Conservation (phyloP, 179 eudicot genomes). For the Camellia oleifera region DNA sequence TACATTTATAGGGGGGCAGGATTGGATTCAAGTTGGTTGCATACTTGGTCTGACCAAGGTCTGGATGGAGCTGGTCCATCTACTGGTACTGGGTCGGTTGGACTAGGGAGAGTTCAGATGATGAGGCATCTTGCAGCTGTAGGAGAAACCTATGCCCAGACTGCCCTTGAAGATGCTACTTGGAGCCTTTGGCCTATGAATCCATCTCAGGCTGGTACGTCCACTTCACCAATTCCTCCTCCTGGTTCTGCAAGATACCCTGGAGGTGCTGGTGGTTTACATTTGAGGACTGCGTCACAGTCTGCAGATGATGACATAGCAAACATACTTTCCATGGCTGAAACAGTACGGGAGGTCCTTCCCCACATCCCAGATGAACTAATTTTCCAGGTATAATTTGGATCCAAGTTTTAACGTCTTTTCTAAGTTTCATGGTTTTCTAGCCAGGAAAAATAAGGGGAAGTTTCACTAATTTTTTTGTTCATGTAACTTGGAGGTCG, state of each 20-base stretch:
- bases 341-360: constrained; percentile 93
- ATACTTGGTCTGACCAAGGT: constrained; percentile 58
- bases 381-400: constrained; percentile 66
- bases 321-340: constrained; percentile 91
- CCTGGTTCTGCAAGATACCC: constrained; percentile 42
- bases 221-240: constrained; percentile 43
- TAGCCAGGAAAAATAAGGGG: not conserved
- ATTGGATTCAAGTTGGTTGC: constrained; percentile 68
- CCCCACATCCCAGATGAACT: constrained; percentile 92
- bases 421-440: not conserved
- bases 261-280: constrained; percentile 39
- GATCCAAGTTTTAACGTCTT: not conserved
- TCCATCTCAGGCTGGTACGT: constrained; percentile 72
- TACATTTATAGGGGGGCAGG: constrained; percentile 53
- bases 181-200: constrained; percentile 87
- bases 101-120: constrained; percentile 85
- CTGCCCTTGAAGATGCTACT: constrained; percentile 81
- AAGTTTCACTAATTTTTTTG: not conserved
- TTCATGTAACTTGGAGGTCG: too few relatives aligned
- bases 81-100: constrained; percentile 52
- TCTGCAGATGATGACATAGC: constrained; percentile 57
- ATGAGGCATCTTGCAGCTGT: constrained; percentile 98
- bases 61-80: constrained; percentile 98
- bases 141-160: constrained; percentile 90
- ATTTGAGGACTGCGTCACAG: constrained; percentile 50